Base-by-base conservation (phyloP, 805 yeast species). In the Candida coquimbonensis region DNA sequence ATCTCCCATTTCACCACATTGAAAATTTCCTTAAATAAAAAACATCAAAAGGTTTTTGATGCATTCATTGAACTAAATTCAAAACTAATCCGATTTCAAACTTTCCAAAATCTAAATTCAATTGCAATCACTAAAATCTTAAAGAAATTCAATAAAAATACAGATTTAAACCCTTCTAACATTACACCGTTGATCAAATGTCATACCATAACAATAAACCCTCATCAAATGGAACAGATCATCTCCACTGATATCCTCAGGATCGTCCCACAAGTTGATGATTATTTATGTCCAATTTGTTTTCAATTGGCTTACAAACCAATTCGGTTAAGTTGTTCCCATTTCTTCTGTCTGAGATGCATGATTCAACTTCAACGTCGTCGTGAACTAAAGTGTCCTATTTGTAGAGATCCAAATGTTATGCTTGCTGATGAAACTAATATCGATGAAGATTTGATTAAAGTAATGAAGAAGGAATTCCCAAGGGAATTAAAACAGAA, bases 141-240 rank as follows among this genome's bases (percentile, higher is more conserved):
- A 56, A 83, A 84, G 59, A 84, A 84, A 57, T 84, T 85, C 54
- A 89, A 85, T 53, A 84, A 84, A 58, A 82, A 78, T 54, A 84
- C 91, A 0, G 64, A 77, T 7, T 63, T 83, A 27, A 69, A 72
- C 29, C 67, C 80, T 0, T 68, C 74, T 5, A 46, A 27, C 16
- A 21, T 43, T 8, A 19, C 35, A n/a, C 40, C 40, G 5, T 13
- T 39, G 7, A 37, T 59, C 1, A 29, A 51, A 6, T 43, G 52
- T 2, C 42, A 45, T 0, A 24, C 57, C 0, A 19, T 16, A 9
- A 40, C 27, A 5, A 45, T 45, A 6, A 36, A 45, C 16, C 44
- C 48, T 5, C 37, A 40, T 19, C 31, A 39, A 2, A 55, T 59
- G 21, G 63, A 59, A 32, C 59, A 55, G 27, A 70, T 81, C 27